phyloP scores from a whole-genome alignment of 2,329 filamentous ascomycete species.

The Endoconidiophora laricicola region DNA sequence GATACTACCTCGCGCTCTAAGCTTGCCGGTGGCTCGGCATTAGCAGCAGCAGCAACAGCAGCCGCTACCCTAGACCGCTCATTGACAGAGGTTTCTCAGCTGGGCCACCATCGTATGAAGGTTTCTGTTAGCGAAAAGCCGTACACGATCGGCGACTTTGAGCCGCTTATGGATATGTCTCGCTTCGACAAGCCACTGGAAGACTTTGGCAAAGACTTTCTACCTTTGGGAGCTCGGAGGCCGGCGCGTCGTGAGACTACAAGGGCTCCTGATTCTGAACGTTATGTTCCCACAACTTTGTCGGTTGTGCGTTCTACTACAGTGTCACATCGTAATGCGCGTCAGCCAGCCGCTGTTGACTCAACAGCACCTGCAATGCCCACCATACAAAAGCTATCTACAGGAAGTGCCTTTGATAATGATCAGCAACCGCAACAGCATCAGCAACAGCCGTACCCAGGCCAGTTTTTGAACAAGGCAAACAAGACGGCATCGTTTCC shows the following conservation, averaged over 20 bases:
- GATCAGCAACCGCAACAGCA: background rate
- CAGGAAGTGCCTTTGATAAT: no score
- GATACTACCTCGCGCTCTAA: constrained; percentile 18
- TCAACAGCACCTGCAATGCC: constrained; percentile 9
- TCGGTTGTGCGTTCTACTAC: constrained; percentile 2
- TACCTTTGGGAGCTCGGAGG: constrained; percentile 13
- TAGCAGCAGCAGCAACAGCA: background rate
- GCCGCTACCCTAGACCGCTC: background rate
- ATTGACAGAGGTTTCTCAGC: constrained; percentile 3
- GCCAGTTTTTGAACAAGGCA: constrained; percentile 1
- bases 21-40: background rate
- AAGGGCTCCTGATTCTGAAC: constrained; percentile 6
- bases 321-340: constrained; percentile 3
- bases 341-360: constrained; percentile 5
- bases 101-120: constrained; percentile 22
- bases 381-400: background rate
- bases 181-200: constrained; percentile 38
- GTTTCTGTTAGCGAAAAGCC: constrained; percentile 32
- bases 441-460: constrained; percentile 1
- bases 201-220: constrained; percentile 30
- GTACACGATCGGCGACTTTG: constrained; percentile 50
- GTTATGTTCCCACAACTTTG: background rate
- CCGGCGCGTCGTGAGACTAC: constrained; percentile 5
- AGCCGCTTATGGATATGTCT: constrained; percentile 48
- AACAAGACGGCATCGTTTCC: constrained; percentile 3